Base-by-base conservation (phyloP, 768 basidiomycete genomes). In the Naganishia randhawae region DNA sequence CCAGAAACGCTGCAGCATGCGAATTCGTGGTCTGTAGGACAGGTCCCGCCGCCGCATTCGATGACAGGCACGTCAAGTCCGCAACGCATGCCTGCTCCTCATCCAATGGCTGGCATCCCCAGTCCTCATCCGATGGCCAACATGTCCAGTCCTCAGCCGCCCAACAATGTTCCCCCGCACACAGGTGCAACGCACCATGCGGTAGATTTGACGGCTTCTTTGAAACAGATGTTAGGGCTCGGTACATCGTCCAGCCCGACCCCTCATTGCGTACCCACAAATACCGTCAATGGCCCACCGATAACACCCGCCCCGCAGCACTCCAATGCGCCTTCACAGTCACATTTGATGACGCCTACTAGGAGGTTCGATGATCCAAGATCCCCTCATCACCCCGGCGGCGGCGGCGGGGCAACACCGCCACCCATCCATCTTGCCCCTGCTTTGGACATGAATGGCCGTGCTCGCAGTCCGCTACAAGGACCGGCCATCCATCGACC, bases 201-300 rank as follows among this genome's bases (percentile, higher is more conserved):
- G 17, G 51, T 8, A 27, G 57, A 61, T 29, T 17, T 61, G 57
- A 61, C 57, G 9, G 37, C 37, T 19, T 27, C 57, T 14, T 29
- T 61, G 22, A 61, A 61, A 39, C 57, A 61, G n/a, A 61, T 61
- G 57, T 13, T 61, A 22, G 57, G 57, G 5, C 37, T 61, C 9
- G 45, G 45, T n/a, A 22, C 45, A n/a, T 4, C 45, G 25, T 2
- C 45, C 19, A 48, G 45, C 25, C 45, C 45, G 45, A 48, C 19
- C n/a, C 45, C n/a, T 4, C n/a, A 1, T n/a, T 13, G n/a, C n/a
- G n/a, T 13, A 13, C 25, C 45, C 45, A 22, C 19, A 1, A 13
- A 22, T 3, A n/a, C 19, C 13, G n/a, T n/a, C 19, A 48, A 22
- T 13, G 7, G 25, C 45, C 7, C 45, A 22, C n/a, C n/a, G n/a